A percentile compares a stretch with the other conserved stretches of the same genome.
phyloP scores from a whole-genome alignment of 139 green algal species.

The Closterium sp. region DNA sequence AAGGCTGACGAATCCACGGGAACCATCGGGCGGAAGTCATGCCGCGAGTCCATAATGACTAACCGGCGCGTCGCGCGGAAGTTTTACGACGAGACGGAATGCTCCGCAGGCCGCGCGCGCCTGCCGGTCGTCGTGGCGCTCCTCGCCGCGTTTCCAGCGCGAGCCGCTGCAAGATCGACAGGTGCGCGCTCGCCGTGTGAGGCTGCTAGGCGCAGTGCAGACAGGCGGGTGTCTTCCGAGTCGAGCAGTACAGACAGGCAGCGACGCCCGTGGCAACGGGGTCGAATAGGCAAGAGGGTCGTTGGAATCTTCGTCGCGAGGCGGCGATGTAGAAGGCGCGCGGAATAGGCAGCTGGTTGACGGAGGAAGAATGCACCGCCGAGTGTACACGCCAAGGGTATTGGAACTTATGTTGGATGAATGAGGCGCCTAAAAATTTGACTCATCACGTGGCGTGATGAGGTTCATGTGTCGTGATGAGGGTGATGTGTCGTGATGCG shows the following conservation, averaged over 20 bases:
- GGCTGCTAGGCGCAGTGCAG: not conserved
- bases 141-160: not conserved
- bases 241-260: not conserved
- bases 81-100: not conserved
- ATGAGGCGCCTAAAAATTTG: no score
- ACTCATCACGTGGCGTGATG: no score
- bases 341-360: no score
- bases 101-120: not conserved
- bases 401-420: no score
- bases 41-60: not conserved
- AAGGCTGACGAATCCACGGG: not conserved
- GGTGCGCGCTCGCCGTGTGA: not conserved
- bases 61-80: not conserved
- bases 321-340: no score
- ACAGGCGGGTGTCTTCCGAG: not conserved
- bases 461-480: no score
- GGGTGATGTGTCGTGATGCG: no score
- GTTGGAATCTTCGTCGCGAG: no score
- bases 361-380: no score
- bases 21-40: not conserved
- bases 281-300: no score
- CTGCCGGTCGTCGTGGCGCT: not conserved
- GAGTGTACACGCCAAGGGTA: no score
- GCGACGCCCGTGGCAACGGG: no score
- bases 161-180: not conserved